Evolutionary conservation across 805 yeast genomes (phyloP).

Genomic region (Candida pseudoglaebosa): DNA sequence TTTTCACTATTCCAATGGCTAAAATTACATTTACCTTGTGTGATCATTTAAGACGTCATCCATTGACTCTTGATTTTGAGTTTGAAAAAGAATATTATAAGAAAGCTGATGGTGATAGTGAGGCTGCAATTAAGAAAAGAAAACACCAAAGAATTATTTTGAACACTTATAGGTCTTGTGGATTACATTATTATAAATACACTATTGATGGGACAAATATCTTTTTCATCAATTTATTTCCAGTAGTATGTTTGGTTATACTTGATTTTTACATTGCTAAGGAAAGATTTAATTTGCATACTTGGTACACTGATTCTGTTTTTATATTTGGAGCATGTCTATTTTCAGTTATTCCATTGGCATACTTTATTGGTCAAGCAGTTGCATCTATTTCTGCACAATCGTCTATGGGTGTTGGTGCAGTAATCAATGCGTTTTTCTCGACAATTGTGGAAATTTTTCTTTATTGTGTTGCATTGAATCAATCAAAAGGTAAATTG

Average conservation of each 20-base stretch:
- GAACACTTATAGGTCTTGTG: constrained; percentile 90
- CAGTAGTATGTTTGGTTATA: constrained; percentile 78
- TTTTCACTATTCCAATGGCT: constrained; percentile 91
- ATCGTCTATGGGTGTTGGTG: constrained; percentile 98
- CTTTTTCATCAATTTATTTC: constrained; percentile 79
- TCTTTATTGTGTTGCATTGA: constrained; percentile 85
- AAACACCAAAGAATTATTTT: constrained; percentile 62
- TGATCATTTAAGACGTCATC: constrained; percentile 83
- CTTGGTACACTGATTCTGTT: constrained; percentile 55
- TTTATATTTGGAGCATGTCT: constrained; percentile 72
- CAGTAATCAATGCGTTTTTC: constrained; percentile 95
- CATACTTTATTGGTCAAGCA: constrained; percentile 97
- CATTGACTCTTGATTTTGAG: constrained; percentile 78
- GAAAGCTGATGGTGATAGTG: constrained; percentile 15
- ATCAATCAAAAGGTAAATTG: constrained; percentile 77
- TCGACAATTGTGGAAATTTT: constrained; percentile 93
- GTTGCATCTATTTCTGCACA: constrained; percentile 99
- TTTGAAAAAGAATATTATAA: constrained; percentile 49
- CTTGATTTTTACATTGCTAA: constrained; percentile 67
- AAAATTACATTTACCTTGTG: constrained; percentile 66
- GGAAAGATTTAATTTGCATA: constrained; percentile 33
- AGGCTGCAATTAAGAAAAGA: constrained; percentile 22
- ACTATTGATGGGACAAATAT: constrained; percentile 96
- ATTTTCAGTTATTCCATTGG: constrained; percentile 84
- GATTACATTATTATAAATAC: constrained; percentile 90